Evolutionary conservation across 2,329 filamentous ascomycete species (phyloP), one percentile per base, ranked within the genome.

Genomic region (Phialocephala sp.): DNA sequence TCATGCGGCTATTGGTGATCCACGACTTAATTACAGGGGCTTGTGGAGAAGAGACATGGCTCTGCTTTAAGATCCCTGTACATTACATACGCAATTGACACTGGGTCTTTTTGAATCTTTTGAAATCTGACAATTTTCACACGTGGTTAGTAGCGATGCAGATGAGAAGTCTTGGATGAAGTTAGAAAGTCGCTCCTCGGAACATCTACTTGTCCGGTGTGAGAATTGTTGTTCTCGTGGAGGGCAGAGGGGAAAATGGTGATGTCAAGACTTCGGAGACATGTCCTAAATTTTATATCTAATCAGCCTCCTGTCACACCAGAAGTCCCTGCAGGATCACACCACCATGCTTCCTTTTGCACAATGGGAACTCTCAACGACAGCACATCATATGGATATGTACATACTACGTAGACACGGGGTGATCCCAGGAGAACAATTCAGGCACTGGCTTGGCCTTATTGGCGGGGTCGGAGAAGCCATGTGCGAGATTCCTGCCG

Each of bases 61-160:
- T 14, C 22, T 62, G 63, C 59, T 45, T 61, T 45, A 59, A 39
- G 45, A 69, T 66, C 70, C 70, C 57, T 69, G 70, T 72, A 72
- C 63, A 72, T 72, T 72, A 71, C 69, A 69, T 71, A 71, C 60
- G 45, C 60, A 58, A 8, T 54, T 54, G 50, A 27, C 50, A 11
- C 11, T 54, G 6, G 4, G 8, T 24, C n/a, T 50, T 50, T 60
- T 27, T 59, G 35, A 12, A 15, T n/a, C 27, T 59, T 39, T 59
- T 27, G 32, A 59, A 15, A 39, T 15, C 41, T 59, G 32, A 59
- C 56, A 59, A 50, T 22, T 20, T 50, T 50, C 18, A 50, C 45
- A 50, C 22, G 45, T 50, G 45, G n/a, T 14, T 14, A 50, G 20
- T 22, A 22, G 20, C 8, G 8, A 22, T 22, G 20, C n/a, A 14